Conservation (phyloP, 2,329 filamentous ascomycete genomes). For the Neofusicoccum umdonicola region DNA sequence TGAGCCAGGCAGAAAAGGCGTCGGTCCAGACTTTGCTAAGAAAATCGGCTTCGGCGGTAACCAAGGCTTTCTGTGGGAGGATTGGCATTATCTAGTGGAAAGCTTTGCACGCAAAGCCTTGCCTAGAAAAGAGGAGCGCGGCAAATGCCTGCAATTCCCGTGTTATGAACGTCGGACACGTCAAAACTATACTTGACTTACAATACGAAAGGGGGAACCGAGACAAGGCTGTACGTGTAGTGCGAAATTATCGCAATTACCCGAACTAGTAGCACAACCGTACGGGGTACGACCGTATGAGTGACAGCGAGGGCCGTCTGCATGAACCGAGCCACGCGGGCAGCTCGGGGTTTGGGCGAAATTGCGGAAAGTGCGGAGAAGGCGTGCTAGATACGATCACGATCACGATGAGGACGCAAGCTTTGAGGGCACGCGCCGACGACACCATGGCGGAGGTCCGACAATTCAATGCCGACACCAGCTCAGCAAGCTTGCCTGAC, state of each 20-base stretch:
- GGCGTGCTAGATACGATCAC: not conserved
- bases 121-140: not conserved
- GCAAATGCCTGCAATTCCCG: not conserved
- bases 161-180: not conserved
- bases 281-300: not conserved
- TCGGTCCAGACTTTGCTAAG: not conserved
- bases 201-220: not conserved
- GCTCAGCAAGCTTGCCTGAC: not conserved
- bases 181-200: not conserved
- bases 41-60: not conserved
- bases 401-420: not conserved
- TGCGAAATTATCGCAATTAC: not conserved
- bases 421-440: not conserved
- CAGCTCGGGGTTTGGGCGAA: not conserved
- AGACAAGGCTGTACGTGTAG: not conserved
- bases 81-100: not conserved
- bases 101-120: not conserved
- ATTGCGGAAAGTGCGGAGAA: slow-evolving; percentile 11
- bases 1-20: not conserved
- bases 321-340: not conserved
- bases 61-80: slow-evolving; percentile 5
- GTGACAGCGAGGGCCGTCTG: not conserved
- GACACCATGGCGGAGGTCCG: not conserved
- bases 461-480: not conserved
- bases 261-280: not conserved